phyloP scores from a whole-genome alignment of 371 early-diverging fungal genomes.

The Chytridium lagenaria region DNA sequence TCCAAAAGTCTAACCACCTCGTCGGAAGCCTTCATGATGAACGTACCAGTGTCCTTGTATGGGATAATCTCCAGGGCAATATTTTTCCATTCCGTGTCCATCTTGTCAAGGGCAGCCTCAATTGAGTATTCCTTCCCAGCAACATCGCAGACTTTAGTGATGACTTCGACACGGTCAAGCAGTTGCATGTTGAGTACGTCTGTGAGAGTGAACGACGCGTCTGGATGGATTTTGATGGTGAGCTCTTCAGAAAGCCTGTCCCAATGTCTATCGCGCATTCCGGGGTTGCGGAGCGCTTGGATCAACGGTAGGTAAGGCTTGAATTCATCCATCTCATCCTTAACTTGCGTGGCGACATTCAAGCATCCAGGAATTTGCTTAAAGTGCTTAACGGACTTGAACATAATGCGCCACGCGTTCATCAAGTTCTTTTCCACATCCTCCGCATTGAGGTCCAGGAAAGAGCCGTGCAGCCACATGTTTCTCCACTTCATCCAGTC shows the following conservation, averaged over 20 bases:
- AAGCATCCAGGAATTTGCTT: constrained; percentile 56
- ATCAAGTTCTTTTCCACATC: constrained; percentile 60
- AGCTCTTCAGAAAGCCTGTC: constrained; percentile 58
- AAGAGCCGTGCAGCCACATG: constrained; percentile 58
- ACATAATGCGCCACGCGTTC: constrained; percentile 57
- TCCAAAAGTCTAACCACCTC: constrained; percentile 61
- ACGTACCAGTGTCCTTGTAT: constrained; percentile 65
- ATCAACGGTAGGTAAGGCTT: constrained; percentile 63
- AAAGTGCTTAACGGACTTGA: constrained; percentile 61
- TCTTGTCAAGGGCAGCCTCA: constrained; percentile 63
- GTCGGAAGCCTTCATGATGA: constrained; percentile 61
- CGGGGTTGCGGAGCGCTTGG: constrained; percentile 64
- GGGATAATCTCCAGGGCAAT: constrained; percentile 58
- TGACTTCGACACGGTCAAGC: constrained; percentile 54
- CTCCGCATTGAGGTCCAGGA: constrained; percentile 59
- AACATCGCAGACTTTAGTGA: constrained; percentile 62
- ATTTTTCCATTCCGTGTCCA: constrained; percentile 63
- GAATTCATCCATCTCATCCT: constrained; percentile 68
- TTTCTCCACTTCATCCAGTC: constrained; percentile 65
- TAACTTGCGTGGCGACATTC: constrained; percentile 60
- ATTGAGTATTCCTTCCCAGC: constrained; percentile 69
- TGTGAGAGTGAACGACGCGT: constrained; percentile 51
- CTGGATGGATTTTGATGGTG: constrained; percentile 51
- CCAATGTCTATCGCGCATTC: constrained; percentile 68
- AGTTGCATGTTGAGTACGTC: constrained; percentile 58